Evolutionary conservation across 1,284 basidiomycete genomes (phyloP), one percentile per base, ranked within the genome.

Genomic region (Agroathelia rolfsii): DNA sequence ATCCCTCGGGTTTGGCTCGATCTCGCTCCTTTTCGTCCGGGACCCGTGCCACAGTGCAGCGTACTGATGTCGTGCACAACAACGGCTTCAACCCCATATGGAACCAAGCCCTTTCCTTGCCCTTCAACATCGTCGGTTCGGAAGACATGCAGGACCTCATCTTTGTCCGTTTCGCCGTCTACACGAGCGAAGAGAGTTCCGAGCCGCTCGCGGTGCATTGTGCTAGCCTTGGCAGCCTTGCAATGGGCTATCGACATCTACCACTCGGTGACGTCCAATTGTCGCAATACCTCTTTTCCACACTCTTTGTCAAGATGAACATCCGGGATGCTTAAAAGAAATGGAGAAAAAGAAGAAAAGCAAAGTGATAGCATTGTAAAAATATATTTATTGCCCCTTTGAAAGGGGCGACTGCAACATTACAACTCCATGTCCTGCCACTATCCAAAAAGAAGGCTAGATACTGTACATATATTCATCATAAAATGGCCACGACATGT

Each of bases 41-140:
- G 8, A 39, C 46, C 32, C 56, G 66, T 30, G 65, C 66, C 1
- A 55, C 73, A 24, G 67, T 68, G 14, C 60, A 56, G 40, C 63
- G 69, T 30, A 87, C 85, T 19, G 55, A 59, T 21, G 61, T 68
- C 2, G 72, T 89, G 42, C 77, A 76, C 54, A 82, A 84, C 50
- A 89, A 92, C 47, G 84, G 88, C 3, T 89, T 92, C 60, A 93
- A 92, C 51, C 90, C 90, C 0, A 61, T 79, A 3, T 96, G 89
- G 86, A 69, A 88, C 46, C 76, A 89, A 49, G 60, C 59, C 15
- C 55, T 92, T 16, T 59, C 62, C 23, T 63, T 93, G 20, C 72
- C 76, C 8, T 83, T 92, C 50, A 71, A 78, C 34, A 76, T 77
- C 45, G 70, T 80, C 1, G 80, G 79, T 0, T n/a, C n/a, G n/a